Conservation (phyloP, 441 rosid genomes). For the Omphalea diandra region DNA sequence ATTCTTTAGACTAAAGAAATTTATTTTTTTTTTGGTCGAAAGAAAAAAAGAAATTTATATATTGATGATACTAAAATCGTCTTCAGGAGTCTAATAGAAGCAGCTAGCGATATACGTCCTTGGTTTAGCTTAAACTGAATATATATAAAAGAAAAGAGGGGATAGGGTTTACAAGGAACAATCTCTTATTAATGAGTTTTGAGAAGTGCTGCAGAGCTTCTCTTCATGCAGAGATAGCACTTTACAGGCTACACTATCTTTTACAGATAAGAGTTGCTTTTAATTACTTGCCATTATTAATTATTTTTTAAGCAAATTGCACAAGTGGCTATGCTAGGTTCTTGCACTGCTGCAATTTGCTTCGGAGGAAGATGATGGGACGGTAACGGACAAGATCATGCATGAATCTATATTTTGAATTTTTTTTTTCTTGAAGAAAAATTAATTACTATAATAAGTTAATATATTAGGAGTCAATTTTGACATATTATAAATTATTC, state of each 20-base stretch:
- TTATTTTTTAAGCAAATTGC: constrained; percentile 27
- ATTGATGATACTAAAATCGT: too few relatives aligned
- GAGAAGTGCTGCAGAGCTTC: not conserved
- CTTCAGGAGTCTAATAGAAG: too few relatives aligned
- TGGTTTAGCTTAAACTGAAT: not conserved
- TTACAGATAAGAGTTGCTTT: constrained; percentile 17
- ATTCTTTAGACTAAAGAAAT: too few relatives aligned
- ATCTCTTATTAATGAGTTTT: too few relatives aligned
- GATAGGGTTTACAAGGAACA: too few relatives aligned
- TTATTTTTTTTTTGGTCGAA: too few relatives aligned
- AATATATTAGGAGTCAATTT: too few relatives aligned
- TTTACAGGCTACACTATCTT: constrained; percentile 21
- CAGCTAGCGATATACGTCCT: too few relatives aligned
- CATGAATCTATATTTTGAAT: not conserved
- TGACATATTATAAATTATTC: too few relatives aligned
- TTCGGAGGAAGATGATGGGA: constrained; percentile 9
- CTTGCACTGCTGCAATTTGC: not conserved
- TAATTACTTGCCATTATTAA: constrained; percentile 4
- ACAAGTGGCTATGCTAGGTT: constrained; percentile 13
- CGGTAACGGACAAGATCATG: not conserved
- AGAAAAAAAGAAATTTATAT: too few relatives aligned
- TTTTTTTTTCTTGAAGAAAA: not conserved
- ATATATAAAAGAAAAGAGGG: not conserved
- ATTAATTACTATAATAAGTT: too few relatives aligned
- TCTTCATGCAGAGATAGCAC: constrained; percentile 11